Conservation (phyloP, 2,329 filamentous ascomycete species). For the Botrytis aclada region DNA sequence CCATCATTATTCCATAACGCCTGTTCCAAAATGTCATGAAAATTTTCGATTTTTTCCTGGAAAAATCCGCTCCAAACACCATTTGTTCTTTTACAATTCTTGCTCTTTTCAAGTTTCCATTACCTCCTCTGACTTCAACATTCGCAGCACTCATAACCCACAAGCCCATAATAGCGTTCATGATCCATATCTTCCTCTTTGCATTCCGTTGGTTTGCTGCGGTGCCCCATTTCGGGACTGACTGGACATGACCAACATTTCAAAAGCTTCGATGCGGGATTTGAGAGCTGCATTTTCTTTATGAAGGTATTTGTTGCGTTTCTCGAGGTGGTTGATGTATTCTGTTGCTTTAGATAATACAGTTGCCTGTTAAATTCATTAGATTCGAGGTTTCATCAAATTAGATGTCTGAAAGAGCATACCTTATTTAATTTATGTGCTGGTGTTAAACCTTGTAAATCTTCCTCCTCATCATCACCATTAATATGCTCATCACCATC, state of each 20-base stretch:
- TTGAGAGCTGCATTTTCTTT: constrained; percentile 81
- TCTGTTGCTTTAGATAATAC: constrained; percentile 92
- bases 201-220: constrained; percentile 9
- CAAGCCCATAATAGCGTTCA: background rate
- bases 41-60: background rate
- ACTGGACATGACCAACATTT: constrained; percentile 70
- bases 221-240: constrained; percentile 18
- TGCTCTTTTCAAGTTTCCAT: background rate
- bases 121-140: background rate
- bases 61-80: constrained; percentile 5
- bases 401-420: background rate
- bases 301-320: constrained; percentile 74
- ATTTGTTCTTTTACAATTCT: background rate
- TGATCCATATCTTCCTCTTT: constrained; percentile 8
- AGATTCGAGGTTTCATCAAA: background rate
- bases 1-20: background rate
- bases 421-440: constrained; percentile 70
- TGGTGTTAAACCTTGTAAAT: constrained; percentile 57
- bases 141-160: too few relatives aligned
- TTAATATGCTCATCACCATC: constrained; percentile 34
- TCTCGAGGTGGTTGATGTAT: constrained; percentile 91
- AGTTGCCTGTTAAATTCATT: constrained; percentile 27
- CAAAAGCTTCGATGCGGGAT: constrained; percentile 70
- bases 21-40: background rate
- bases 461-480: constrained; percentile 45